phyloP scores from a whole-genome alignment of 208 protist species.

The Balamuthia mandrillaris region DNA sequence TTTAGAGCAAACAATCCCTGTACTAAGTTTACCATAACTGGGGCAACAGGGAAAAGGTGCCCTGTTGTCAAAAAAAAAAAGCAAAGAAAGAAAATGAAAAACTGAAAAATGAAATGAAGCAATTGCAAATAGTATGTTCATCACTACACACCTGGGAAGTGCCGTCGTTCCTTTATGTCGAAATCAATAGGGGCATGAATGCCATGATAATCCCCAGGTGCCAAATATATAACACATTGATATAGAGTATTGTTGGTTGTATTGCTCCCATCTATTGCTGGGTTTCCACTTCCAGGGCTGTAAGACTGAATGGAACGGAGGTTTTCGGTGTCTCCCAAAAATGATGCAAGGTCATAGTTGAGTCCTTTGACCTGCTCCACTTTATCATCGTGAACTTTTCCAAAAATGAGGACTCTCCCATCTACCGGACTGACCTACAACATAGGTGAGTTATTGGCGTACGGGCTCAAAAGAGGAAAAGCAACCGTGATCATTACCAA shows the following conservation, averaged over 20 bases:
- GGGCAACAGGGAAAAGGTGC: conserved; percentile 57
- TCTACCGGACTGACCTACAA: conserved; percentile 64
- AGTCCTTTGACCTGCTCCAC: conserved; percentile 73
- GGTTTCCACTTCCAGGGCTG: conserved; percentile 16
- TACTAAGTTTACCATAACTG: conserved; percentile 46
- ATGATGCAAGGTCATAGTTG: conserved; percentile 60
- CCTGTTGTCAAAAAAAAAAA: not conserved
- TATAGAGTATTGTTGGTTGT: conserved; percentile 58
- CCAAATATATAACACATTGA: conserved; percentile 74
- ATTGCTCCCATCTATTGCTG: not conserved
- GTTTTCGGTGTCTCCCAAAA: conserved; percentile 52
- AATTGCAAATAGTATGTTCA: not conserved
- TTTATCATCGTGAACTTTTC: conserved; percentile 51
- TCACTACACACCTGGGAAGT: conserved; percentile 63
- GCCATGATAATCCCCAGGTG: conserved; percentile 76
- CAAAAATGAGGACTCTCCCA: conserved; percentile 66
- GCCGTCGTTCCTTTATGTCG: conserved; percentile 47
- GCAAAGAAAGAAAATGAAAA: not conserved
- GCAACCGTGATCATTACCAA: not conserved
- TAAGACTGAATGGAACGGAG: not conserved
- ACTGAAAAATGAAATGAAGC: not conserved
- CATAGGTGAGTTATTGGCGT: not conserved
- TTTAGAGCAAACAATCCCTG: conserved; percentile 60
- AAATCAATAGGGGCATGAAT: conserved; percentile 70
- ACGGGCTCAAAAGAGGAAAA: conserved; percentile 8